Evolutionary conservation across 352 stramenopile species (phyloP), one percentile per base, ranked within the genome.

Genomic region (Thraustotheca clavata): DNA sequence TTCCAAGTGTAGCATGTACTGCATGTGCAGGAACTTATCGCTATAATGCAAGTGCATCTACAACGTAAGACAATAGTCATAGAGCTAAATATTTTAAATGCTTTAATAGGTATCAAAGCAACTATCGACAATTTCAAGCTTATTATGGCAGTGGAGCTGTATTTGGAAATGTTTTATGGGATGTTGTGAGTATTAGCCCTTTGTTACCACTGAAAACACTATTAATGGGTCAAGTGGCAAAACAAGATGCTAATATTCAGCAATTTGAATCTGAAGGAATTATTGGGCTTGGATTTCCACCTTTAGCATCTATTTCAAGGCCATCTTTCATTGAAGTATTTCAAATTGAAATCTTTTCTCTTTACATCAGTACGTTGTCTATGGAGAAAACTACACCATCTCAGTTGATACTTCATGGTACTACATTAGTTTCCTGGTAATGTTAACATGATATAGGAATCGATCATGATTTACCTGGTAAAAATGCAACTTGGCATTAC

Each of bases 141-240:
- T 76, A 86, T 43, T 89, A 89, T 54, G 77, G 80, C 41, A 89
- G 77, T 43, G 80, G 80, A 27, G 78, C 83, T 36, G 77, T 79
- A 0, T 70, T 71, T 0, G 80, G 80, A 16, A 24, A 55, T 26
- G 36, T 87, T 33, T 76, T 87, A 48, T 63, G 67, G 12, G 80
- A 89, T 39, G 75, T 71, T 22, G 55, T 89, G 20, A 68, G 60
- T 6, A 49, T 89, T 0, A 24, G 24, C 76, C 78, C 18, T 12
- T 27, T 54, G 9, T 33, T 71, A 18, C 12, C 48, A 54, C 47
- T 24, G 18, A 1, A 38, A 63, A 26, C 36, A 16, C 49, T 84
- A 8, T 74, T 69, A 31, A 80, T 87, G 68, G 80, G 80, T 12
- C 72, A 69, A 26, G 76, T 85, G 29, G 74, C 72, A 7, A 35